Conservation (phyloP, 371 early-diverging fungal genomes). For the Saksenaea oblongispora region DNA sequence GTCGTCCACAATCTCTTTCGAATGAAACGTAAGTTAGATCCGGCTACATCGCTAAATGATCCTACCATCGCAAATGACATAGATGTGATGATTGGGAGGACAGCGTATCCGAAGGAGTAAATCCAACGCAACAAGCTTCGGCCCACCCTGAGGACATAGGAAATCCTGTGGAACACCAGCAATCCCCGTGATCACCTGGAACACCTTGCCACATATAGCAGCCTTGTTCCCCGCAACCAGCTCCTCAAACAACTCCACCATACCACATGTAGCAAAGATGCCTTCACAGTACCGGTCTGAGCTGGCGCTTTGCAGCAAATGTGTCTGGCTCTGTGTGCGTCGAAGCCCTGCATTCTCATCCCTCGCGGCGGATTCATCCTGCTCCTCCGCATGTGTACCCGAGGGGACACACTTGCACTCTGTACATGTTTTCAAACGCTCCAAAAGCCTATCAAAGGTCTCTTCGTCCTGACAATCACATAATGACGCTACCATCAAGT, state of each 20-base stretch:
- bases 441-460: constrained; percentile 50
- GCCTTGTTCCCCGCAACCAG: constrained; percentile 11
- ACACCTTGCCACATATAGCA: constrained; percentile 39
- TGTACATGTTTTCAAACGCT: constrained; percentile 41
- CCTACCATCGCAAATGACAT: constrained; percentile 42
- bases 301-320: constrained; percentile 5
- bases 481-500: constrained; percentile 47
- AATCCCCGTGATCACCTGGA: constrained; percentile 47
- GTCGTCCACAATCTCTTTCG: constrained; percentile 4
- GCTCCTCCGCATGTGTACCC: not conserved
- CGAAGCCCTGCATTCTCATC: constrained; percentile 13
- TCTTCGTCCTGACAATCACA: constrained; percentile 34
- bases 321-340: constrained; percentile 19
- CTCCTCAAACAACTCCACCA: constrained; percentile 41
- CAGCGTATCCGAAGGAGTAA: constrained; percentile 57
- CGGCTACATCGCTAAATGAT: not conserved
- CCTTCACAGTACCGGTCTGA: constrained; percentile 22
- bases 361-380: not conserved
- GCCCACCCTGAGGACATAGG: constrained; percentile 47
- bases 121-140: constrained; percentile 57
- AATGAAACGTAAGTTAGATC: not conserved
- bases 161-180: constrained; percentile 42
- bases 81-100: constrained; percentile 60
- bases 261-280: constrained; percentile 34
- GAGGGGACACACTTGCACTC: constrained; percentile 37